Evolutionary conservation across 768 basidiomycete species (phyloP), one percentile per base, ranked within the genome.

Genomic region (Tylopilus sp.): DNA sequence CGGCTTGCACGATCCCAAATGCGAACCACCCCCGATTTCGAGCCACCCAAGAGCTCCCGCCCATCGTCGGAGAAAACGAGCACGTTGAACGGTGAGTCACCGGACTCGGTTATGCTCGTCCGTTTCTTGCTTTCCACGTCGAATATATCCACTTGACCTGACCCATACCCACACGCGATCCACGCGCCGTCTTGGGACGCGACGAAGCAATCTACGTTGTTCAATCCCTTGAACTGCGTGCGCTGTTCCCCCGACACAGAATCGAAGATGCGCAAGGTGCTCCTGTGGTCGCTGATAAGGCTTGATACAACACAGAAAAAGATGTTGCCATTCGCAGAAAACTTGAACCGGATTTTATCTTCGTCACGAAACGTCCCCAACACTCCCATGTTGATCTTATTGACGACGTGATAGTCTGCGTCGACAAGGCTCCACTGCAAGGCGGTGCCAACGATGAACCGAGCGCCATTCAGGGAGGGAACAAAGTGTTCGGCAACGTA

Each of bases 1-100:
- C 65, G 62, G 26, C 48, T 61, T 0, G 38, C 25, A 4, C 47
- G 54, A 28, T 64, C 59, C 66, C 63, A 69, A 17, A 69, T 17
- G 0, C 31, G 53, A 9, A 69, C 56, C 4, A 48, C 42, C 3
- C 57, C 58, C 6, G 45, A 22, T 24, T 50, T 2, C n/a, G 53
- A 65, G 3, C 60, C 68, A 0, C 66, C 61, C 22, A 62, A 54
- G 36, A 68, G 50, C 8, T 46, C 34, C 25, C 25, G 28, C 6
- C 51, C 56, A 24, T 60, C 51, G 9, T 41, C 45, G 11, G 65
- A 64, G 45, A 67, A 68, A 12, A 38, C 14, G 33, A 68, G 29
- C 0, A 49, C 53, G 0, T 29, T 37, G 19, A 52, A 25, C 1
- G 37, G 38, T 10, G 28, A 33, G 19, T 8, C 42, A 6, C 34